These are phyloP conservation scores for Quercus gilva DNA, from an alignment of 306 rosid genomes.

Conservation along the genomic window DNA sequence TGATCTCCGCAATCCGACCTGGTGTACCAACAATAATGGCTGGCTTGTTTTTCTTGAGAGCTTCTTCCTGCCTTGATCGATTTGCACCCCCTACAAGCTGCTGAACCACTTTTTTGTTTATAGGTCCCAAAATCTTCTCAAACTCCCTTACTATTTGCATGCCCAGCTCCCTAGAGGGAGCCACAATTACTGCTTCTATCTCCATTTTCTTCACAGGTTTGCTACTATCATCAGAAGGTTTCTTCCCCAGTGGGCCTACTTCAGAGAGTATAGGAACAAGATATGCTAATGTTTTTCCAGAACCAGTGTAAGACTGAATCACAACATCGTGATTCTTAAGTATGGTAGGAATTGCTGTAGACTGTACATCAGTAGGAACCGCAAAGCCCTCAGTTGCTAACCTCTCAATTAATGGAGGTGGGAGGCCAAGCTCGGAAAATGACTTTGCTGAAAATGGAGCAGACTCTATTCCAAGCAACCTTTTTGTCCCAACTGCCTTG, in stretches of 20 bases:
- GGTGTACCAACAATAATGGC: slow-evolving; percentile 94
- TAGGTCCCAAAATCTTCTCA: slow-evolving; percentile 80
- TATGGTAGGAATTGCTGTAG: slow-evolving; percentile 79
- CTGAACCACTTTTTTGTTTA: slow-evolving; percentile 68
- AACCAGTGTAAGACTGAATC: slow-evolving; percentile 95
- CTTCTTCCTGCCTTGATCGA: slow-evolving; percentile 88
- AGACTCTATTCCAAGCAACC: slow-evolving; percentile 39
- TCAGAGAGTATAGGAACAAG: slow-evolving; percentile 74
- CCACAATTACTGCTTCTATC: slow-evolving; percentile 78
- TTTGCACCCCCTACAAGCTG: slow-evolving; percentile 99
- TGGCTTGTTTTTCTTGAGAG: slow-evolving; percentile 83
- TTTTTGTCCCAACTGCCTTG: slow-evolving; percentile 29
- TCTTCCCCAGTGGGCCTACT: slow-evolving; percentile 60
- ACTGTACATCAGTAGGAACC: slow-evolving; percentile 85
- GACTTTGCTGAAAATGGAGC: slow-evolving; percentile 71
- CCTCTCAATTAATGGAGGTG: slow-evolving; percentile 56
- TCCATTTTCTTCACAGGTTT: slow-evolving; percentile 59
- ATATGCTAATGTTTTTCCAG: slow-evolving; percentile 90
- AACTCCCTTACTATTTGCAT: slow-evolving; percentile 97
- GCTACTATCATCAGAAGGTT: slow-evolving; percentile 22
- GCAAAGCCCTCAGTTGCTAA: slow-evolving; percentile 69
- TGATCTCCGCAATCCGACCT: slow-evolving; percentile 87
- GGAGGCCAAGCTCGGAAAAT: slow-evolving; percentile 83
- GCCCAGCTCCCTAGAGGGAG: slow-evolving; percentile 97
- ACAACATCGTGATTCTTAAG: slow-evolving; percentile 68